Evolutionary conservation across 1,284 basidiomycete species (phyloP).

Genomic region (Albatrellus sp.): DNA sequence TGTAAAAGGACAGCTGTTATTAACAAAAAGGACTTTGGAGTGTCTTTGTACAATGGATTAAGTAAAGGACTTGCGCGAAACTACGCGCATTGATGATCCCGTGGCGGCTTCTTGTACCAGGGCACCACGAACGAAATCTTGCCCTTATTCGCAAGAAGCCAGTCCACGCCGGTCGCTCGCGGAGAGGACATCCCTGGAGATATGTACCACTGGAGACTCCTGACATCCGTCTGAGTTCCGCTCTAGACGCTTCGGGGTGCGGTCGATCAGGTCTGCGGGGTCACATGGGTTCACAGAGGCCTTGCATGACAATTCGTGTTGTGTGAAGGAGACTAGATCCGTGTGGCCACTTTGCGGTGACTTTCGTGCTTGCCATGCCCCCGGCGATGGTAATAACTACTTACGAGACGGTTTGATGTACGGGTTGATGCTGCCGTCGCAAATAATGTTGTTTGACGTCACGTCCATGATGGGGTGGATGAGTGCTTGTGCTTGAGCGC

Average conservation of each 20-base stretch:
- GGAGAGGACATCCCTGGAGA: conserved; percentile 30
- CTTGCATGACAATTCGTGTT: too few species aligned
- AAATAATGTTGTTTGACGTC: conserved; percentile 42
- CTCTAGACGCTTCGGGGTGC: conserved; percentile 36
- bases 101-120: conserved; percentile 31
- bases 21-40: too few species aligned
- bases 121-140: conserved; percentile 41
- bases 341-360: conserved; percentile 43
- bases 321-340: too few species aligned
- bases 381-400: conserved; percentile 35
- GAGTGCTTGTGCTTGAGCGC: conserved; percentile 12
- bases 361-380: conserved; percentile 32
- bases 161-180: conserved; percentile 25
- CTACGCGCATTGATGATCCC: too few species aligned
- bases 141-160: conserved; percentile 37
- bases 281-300: conserved; percentile 30
- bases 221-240: conserved; percentile 32
- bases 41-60: too few species aligned
- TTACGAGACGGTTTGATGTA: conserved; percentile 37
- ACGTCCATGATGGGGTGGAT: conserved; percentile 38
- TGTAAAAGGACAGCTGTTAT: too few species aligned
- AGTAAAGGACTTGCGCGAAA: too few species aligned
- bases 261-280: conserved; percentile 36
- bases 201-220: conserved; percentile 44
- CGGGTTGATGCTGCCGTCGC: conserved; percentile 50